Base-by-base conservation (phyloP, 805 yeast species). In the Dipodascus geniculatus region DNA sequence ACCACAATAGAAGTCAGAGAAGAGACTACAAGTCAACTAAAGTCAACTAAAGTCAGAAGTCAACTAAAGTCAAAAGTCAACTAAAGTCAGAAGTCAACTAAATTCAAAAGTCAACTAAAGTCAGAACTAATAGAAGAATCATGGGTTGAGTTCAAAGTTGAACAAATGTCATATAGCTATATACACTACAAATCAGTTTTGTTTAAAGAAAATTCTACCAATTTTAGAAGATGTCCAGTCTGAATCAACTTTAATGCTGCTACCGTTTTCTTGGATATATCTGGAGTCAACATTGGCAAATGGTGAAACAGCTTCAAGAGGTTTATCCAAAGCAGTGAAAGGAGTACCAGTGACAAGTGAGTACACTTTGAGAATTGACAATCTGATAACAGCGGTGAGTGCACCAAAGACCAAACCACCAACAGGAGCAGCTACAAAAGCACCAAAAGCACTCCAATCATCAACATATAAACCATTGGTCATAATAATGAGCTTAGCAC, bases 381-480 rank as follows among this genome's bases (percentile, higher is more conserved):
- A 48, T 2, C 73, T 58, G 9, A 62, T 4, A 2, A 50, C 82
- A 23, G 85, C 75, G 48, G 75, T 73, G 24, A 73, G 61, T 14
- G 78, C 67, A 1, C 86, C 82, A 56, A 82, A 71, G 3, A 83
- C 57, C 1, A 89, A 58, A 9, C 91, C 88, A 23, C 91, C 95
- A 44, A 82, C 74, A 3, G 96, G 96, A 0, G 96, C 93, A 57
- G 83, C 85, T 3, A 86, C 91, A 68, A 90, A 90, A 1, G 96
- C 96, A 22, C 96, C 97, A 71, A 90, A 90, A 0, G 95, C 82
- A 61, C 95, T 87, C 96, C 96, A 90, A 65, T 90, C 96, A 51
- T 76, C 78, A 3, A 78, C 72, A 63, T 90, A 90, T 23, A 90
- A 71, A 48, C 97, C 96, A 22, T 66, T 56, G 50, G 64, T 61